Conservation (phyloP, 768 basidiomycete species). For the Leucocoprinus sp. region DNA sequence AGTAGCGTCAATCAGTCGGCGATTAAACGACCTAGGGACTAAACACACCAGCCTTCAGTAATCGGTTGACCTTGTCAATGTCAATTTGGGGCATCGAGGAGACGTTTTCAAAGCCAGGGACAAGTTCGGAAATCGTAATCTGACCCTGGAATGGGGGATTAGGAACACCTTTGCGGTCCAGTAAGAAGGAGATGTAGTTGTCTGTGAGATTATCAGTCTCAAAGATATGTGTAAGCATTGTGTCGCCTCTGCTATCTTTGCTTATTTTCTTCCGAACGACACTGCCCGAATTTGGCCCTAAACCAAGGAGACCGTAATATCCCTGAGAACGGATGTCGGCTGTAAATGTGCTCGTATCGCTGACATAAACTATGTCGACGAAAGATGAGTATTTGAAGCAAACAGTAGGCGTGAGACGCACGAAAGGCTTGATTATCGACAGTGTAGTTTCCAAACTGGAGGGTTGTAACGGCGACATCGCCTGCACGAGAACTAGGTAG, state of each 20-base stretch:
- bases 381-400: background rate
- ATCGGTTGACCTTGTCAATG: constrained; percentile 54
- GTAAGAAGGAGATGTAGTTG: constrained; percentile 64
- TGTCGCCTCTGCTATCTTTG: constrained; percentile 41
- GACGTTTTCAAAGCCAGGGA: constrained; percentile 56
- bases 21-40: background rate
- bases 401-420: constrained; percentile 25
- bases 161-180: constrained; percentile 53
- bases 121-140: constrained; percentile 59
- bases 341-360: constrained; percentile 56
- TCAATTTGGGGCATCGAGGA: constrained; percentile 54
- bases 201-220: constrained; percentile 41
- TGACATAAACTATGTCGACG: constrained; percentile 46
- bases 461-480: constrained; percentile 41
- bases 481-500: constrained; percentile 28
- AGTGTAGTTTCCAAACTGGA: constrained; percentile 48
- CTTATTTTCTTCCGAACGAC: constrained; percentile 47
- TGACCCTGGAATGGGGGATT: constrained; percentile 47
- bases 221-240: constrained; percentile 59
- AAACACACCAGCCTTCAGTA: constrained; percentile 38
- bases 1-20: background rate
- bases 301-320: constrained; percentile 65
- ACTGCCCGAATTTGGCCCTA: constrained; percentile 72
- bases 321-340: constrained; percentile 51
- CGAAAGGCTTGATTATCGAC: constrained; percentile 61